Evolutionary conservation across 2,329 filamentous ascomycete species (phyloP).

Genomic region (Claviceps lovelessii): DNA sequence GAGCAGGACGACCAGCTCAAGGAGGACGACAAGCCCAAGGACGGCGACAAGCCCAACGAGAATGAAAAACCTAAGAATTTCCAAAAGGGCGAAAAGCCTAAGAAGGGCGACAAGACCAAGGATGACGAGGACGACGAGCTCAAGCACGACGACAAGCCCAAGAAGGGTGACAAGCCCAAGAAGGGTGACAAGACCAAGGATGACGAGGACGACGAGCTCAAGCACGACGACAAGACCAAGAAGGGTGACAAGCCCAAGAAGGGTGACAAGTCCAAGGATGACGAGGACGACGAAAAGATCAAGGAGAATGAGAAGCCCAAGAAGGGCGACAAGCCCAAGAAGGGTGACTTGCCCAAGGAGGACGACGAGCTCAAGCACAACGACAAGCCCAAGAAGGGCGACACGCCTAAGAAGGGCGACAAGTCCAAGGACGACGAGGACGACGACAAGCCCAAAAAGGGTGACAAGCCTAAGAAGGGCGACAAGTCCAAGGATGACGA

Average conservation of each 20-base stretch:
- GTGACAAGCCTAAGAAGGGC: too few relatives aligned
- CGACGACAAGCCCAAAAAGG: background rate
- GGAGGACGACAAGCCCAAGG: background rate
- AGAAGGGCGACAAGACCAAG: background rate
- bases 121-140: background rate
- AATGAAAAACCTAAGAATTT: background rate
- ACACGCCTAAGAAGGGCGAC: too few relatives aligned
- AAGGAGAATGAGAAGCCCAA: background rate
- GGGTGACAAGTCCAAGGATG: too few relatives aligned
- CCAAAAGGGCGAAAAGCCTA: too few relatives aligned
- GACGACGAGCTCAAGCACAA: background rate
- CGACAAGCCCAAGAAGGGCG: too few relatives aligned
- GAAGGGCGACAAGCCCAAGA: background rate
- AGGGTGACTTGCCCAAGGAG: background rate
- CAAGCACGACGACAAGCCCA: background rate
- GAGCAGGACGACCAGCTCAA: background rate
- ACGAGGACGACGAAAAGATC: background rate
- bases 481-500: background rate
- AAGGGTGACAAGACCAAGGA: background rate
- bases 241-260: too few relatives aligned
- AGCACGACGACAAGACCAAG: too few relatives aligned
- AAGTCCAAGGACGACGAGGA: background rate
- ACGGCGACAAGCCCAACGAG: background rate
- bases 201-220: background rate
- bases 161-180: background rate